Percentiles rank a stretch among this genome's conserved stretches.
Conservation (phyloP, 257 asterid species). For the Solanum chaucha region DNA sequence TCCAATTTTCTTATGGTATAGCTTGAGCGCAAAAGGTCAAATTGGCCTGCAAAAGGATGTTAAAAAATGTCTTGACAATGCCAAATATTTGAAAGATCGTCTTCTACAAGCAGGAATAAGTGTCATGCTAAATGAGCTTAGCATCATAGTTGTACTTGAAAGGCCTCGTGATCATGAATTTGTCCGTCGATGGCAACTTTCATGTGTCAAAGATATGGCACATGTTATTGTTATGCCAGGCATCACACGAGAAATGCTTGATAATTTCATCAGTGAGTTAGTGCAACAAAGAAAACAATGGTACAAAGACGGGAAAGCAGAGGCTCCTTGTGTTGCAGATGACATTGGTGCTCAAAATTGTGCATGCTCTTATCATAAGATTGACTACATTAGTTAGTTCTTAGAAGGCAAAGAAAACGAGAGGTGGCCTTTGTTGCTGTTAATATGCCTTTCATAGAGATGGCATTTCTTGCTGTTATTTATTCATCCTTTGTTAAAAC, state of each 20-base stretch:
- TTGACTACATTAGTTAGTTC: neutral
- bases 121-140: conserved; percentile 9
- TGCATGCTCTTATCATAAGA: neutral
- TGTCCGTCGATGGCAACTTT: neutral
- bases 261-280: conserved; percentile 1
- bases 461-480: no score
- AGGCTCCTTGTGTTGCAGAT: neutral
- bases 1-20: no score
- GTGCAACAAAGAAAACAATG: neutral
- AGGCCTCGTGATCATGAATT: neutral
- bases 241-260: conserved; percentile 8
- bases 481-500: neutral
- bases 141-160: neutral
- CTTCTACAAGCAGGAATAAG: conserved; percentile 6
- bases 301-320: neutral
- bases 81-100: conserved; percentile 6
- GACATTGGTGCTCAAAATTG: conserved; percentile 3
- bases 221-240: conserved; percentile 14
- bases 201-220: neutral
- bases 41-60: neutral
- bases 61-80: conserved; percentile 5
- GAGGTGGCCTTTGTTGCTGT: neutral
- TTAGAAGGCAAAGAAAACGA: neutral
- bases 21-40: no score
- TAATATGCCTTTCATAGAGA: neutral